phyloP scores from a whole-genome alignment of 805 yeast genomes.

The Candida nanaspora region DNA sequence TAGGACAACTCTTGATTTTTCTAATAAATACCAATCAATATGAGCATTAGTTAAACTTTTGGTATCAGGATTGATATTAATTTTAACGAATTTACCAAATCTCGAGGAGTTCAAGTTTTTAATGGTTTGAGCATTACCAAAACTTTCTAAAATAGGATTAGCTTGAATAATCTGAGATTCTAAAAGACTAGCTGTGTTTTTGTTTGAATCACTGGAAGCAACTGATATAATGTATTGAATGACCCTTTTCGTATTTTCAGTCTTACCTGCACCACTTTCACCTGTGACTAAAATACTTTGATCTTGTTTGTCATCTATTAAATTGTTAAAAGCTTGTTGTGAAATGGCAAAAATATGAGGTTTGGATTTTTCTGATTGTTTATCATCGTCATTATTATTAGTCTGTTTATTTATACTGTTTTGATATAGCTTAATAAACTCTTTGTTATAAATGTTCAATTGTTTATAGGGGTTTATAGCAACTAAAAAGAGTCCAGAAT shows the following conservation, averaged over 20 bases:
- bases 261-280: slow-evolving; percentile 98
- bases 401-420: slow-evolving; percentile 3
- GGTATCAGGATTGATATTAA: slow-evolving; percentile 52
- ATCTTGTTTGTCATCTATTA: slow-evolving; percentile 60
- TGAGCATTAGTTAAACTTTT: slow-evolving; percentile 81
- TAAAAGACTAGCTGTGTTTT: slow-evolving; percentile 35
- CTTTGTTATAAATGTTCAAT: slow-evolving; percentile 62
- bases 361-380: slow-evolving; percentile 28
- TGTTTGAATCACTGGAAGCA: slow-evolving; percentile 29
- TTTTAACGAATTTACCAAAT: slow-evolving; percentile 92
- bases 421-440: slow-evolving; percentile 44
- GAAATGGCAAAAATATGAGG: slow-evolving; percentile 94
- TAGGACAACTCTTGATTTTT: slow-evolving; percentile 83
- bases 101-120: slow-evolving; percentile 92
- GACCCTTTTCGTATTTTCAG: slow-evolving; percentile 93
- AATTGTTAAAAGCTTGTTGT: slow-evolving; percentile 74
- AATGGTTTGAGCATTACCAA: slow-evolving; percentile 95
- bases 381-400: slow-evolving; percentile 25
- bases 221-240: slow-evolving; percentile 85
- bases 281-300: slow-evolving; percentile 97
- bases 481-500: slow-evolving; percentile 90
- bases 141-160: slow-evolving; percentile 91
- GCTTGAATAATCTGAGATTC: slow-evolving; percentile 87
- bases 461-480: slow-evolving; percentile 88
- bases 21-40: slow-evolving; percentile 90